Evolutionary conservation across 2,329 filamentous ascomycete genomes (phyloP).

Genomic region (Alternaria brassicicola): DNA sequence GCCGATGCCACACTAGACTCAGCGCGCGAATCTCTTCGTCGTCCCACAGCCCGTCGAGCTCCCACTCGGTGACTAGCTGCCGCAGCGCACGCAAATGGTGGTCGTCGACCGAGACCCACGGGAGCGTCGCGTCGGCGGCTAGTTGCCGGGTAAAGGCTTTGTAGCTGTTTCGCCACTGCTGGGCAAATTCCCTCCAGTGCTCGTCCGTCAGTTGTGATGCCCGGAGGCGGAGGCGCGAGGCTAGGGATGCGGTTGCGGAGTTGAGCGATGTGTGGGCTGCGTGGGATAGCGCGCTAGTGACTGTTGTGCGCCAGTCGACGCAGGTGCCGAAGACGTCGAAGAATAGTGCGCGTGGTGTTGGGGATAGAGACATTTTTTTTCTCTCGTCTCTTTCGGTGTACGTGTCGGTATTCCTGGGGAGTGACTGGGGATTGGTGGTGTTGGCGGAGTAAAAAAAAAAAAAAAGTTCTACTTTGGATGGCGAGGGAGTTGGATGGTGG

Average conservation of each 20-base stretch:
- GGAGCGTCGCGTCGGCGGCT: conserved; percentile 50
- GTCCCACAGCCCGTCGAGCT: conserved; percentile 65
- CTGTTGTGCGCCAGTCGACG: conserved; percentile 76
- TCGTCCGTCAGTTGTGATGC: conserved; percentile 59
- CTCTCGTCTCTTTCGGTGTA: no score
- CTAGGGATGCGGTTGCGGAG: conserved; percentile 53
- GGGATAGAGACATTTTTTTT: conserved; percentile 39
- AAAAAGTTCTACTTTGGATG: no score
- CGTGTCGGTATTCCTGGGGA: no score
- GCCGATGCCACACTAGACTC: conserved; percentile 72
- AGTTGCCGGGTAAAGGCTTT: conserved; percentile 63
- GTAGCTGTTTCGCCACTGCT: conserved; percentile 74
- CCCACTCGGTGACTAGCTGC: conserved; percentile 62
- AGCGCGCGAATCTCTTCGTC: conserved; percentile 47
- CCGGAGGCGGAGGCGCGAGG: conserved; percentile 55
- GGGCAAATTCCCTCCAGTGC: conserved; percentile 70
- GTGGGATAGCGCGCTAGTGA: conserved; percentile 64
- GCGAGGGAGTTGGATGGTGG: not conserved
- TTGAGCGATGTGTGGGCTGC: conserved; percentile 58
- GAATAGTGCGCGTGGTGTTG: conserved; percentile 62
- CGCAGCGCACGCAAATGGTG: conserved; percentile 70
- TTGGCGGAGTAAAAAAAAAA: not conserved
- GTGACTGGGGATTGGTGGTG: not conserved
- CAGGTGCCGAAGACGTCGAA: conserved; percentile 83
- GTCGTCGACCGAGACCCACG: conserved; percentile 73